Conservation (phyloP, 1,284 basidiomycete species). For the Bondarzewia mesenterica region DNA sequence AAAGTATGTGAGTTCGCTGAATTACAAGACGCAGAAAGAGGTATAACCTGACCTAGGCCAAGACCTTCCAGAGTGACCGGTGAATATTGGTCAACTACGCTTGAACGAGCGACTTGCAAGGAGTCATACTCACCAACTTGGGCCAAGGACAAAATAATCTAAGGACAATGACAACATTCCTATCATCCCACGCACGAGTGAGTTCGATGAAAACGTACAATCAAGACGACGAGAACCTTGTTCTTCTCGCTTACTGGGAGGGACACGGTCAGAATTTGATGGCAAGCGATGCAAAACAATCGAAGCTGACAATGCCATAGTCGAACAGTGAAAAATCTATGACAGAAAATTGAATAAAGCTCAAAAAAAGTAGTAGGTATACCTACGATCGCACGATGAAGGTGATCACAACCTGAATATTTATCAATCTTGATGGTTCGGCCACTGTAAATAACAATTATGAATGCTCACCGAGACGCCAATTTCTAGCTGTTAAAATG, state of each 20-base stretch:
- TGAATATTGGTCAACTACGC: neutral
- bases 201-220: conserved; percentile 1
- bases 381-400: conserved; percentile 8
- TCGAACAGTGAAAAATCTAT: conserved; percentile 8
- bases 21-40: neutral
- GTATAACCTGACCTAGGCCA: neutral
- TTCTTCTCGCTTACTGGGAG: conserved; percentile 6
- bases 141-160: conserved; percentile 6
- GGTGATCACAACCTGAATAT: conserved; percentile 4
- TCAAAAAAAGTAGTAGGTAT: neutral
- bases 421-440: neutral
- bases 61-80: conserved; percentile 1
- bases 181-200: neutral
- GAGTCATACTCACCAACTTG: conserved; percentile 7
- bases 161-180: neutral
- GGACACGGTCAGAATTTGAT: neutral
- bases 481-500: conserved; percentile 4
- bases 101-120: neutral
- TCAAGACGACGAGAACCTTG: neutral
- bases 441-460: neutral
- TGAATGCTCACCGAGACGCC: conserved; percentile 2
- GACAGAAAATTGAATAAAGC: neutral
- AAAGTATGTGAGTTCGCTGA: neutral
- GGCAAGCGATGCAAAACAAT: neutral
- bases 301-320: conserved; percentile 8